phyloP scores from a whole-genome alignment of 2,329 filamentous ascomycete genomes.

The Fusarium sambucinum region DNA sequence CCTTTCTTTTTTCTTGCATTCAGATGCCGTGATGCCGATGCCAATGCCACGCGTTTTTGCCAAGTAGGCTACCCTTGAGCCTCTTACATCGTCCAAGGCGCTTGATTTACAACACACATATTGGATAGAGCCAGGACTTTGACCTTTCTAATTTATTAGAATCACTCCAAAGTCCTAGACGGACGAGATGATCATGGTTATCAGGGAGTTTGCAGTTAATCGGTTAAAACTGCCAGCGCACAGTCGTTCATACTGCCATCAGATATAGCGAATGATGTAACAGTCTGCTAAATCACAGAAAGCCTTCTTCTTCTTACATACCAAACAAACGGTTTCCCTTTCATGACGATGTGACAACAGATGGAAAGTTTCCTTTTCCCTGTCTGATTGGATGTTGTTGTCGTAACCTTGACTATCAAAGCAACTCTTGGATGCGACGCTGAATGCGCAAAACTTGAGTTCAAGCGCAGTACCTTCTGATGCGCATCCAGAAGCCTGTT shows the following conservation, averaged over 20 bases:
- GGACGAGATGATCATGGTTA: slow-evolving; percentile 13
- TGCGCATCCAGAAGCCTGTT: not conserved
- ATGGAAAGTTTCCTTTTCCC: not conserved
- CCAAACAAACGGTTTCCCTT: not conserved
- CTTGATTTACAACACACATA: slow-evolving; percentile 10
- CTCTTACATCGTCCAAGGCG: slow-evolving; percentile 39
- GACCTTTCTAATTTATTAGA: not conserved
- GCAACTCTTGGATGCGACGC: not conserved
- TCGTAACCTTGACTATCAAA: not conserved
- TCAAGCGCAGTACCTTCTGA: not conserved
- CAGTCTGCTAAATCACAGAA: not conserved
- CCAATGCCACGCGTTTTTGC: slow-evolving; percentile 22
- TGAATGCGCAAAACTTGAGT: not conserved
- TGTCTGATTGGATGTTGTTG: not conserved
- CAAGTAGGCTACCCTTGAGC: slow-evolving; percentile 32
- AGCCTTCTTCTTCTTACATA: not conserved
- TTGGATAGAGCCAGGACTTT: slow-evolving; percentile 6
- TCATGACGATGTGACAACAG: not conserved
- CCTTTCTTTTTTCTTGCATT: not conserved
- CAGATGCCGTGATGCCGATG: slow-evolving; percentile 23
- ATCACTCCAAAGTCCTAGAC: slow-evolving; percentile 5
- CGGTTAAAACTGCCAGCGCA: not conserved
- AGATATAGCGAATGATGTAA: slow-evolving; percentile 10
- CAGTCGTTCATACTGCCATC: not conserved
- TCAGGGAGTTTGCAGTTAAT: slow-evolving; percentile 13